phyloP scores from a whole-genome alignment of 495 filamentous ascomycete species.

The Neurospora sp. region DNA sequence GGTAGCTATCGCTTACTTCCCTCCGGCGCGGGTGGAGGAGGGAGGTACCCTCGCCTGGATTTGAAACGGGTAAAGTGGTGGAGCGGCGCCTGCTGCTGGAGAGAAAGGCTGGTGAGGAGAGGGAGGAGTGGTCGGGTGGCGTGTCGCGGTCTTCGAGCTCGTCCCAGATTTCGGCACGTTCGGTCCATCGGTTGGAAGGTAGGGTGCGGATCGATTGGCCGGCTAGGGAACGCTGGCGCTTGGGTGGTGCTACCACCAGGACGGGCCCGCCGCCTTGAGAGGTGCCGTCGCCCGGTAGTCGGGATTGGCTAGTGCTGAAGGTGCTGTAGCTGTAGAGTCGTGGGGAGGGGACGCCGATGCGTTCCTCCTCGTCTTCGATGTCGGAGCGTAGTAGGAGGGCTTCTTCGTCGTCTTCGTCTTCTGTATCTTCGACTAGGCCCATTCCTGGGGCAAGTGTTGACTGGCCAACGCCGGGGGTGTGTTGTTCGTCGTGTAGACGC shows the following conservation, averaged over 20 bases:
- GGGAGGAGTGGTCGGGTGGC: slow-evolving; percentile 19
- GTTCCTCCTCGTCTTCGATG: slow-evolving; percentile 26
- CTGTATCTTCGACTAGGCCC: slow-evolving; percentile 56
- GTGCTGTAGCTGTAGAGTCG: slow-evolving; percentile 33
- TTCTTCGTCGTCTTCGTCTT: slow-evolving; percentile 43
- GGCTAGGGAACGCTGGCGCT: slow-evolving; percentile 12
- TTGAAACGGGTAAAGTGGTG: slow-evolving; percentile 23
- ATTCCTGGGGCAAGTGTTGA: slow-evolving; percentile 58
- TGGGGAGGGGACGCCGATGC: slow-evolving; percentile 8
- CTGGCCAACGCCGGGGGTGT: slow-evolving; percentile 47
- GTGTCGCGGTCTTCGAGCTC: slow-evolving; percentile 51
- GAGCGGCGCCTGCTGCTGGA: slow-evolving; percentile 22
- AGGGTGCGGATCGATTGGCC: slow-evolving; percentile 21
- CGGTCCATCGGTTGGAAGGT: slow-evolving; percentile 34
- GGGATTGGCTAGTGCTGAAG: slow-evolving; percentile 18
- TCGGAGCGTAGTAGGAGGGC: slow-evolving; percentile 30
- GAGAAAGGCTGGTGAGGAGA: slow-evolving; percentile 12
- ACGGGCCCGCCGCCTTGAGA: slow-evolving; percentile 9
- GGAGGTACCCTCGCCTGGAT: slow-evolving; percentile 16
- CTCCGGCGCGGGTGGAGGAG: slow-evolving; percentile 16
- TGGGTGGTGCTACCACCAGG: neutral
- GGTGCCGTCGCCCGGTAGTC: slow-evolving; percentile 9
- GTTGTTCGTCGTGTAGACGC: slow-evolving; percentile 70
- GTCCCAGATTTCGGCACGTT: slow-evolving; percentile 56
- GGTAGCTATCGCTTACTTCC: slow-evolving; percentile 17